Percentiles rank a stretch among this genome's conserved stretches.
Evolutionary conservation across 371 early-diverging fungal species (phyloP).

Genomic region (Lichtheimia ramosa): DNA sequence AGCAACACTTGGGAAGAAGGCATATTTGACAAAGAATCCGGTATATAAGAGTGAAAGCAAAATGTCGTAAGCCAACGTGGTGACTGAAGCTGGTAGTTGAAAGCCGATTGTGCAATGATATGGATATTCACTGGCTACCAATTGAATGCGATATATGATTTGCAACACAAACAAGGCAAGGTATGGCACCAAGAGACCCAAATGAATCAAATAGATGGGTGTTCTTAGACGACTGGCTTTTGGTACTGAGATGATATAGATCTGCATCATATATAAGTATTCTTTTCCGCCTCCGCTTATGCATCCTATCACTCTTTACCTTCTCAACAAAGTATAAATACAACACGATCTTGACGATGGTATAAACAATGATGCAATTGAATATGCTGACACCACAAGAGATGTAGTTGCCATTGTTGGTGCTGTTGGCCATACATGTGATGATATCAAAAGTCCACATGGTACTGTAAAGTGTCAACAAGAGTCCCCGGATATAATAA

Average conservation of each 20-base stretch:
- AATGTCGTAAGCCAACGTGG: slow-evolving; percentile 45
- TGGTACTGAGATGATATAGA: slow-evolving; percentile 47
- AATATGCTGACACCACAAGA: slow-evolving; percentile 38
- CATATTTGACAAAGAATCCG: slow-evolving; percentile 45
- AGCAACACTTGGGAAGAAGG: slow-evolving; percentile 33
- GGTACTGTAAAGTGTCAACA: slow-evolving; percentile 29
- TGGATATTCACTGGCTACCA: slow-evolving; percentile 22
- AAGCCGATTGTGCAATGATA: slow-evolving; percentile 51
- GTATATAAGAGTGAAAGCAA: slow-evolving; percentile 38
- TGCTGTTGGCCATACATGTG: slow-evolving; percentile 28
- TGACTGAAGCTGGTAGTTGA: slow-evolving; percentile 40
- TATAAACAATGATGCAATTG: slow-evolving; percentile 38
- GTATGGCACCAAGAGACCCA: slow-evolving; percentile 42
- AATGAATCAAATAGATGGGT: slow-evolving; percentile 45
- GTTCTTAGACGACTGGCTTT: slow-evolving; percentile 37
- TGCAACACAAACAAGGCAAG: slow-evolving; percentile 41
- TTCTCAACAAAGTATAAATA: slow-evolving; percentile 53
- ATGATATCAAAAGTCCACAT: slow-evolving; percentile 40
- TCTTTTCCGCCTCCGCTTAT: not conserved
- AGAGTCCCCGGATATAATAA: slow-evolving; percentile 40
- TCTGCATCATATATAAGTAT: slow-evolving; percentile 11
- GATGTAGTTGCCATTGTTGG: slow-evolving; percentile 40
- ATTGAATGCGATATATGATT: slow-evolving; percentile 29
- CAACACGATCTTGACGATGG: slow-evolving; percentile 32
- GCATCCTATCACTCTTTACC: slow-evolving; percentile 16